A percentile compares a stretch with the other conserved stretches of the same genome.
phyloP scores from a whole-genome alignment of 768 basidiomycete species.

The Mrakia hoshinonis region DNA sequence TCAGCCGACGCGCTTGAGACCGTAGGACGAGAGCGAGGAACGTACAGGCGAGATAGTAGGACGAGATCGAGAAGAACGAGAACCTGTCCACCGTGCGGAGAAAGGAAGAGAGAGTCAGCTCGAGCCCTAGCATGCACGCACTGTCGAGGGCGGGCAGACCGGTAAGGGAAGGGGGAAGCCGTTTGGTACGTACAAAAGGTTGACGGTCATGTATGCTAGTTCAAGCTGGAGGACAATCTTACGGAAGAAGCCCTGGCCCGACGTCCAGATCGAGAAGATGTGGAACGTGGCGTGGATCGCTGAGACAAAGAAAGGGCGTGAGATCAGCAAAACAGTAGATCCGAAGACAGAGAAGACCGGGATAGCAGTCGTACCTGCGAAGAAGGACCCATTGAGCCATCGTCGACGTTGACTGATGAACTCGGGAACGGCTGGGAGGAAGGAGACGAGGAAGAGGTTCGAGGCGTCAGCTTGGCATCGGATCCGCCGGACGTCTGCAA shows the following conservation, averaged over 20 bases:
- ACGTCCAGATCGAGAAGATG: slow-evolving; percentile 10
- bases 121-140: neutral
- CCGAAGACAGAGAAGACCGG: too few relatives aligned
- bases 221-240: slow-evolving; percentile 12
- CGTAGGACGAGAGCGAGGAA: neutral
- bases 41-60: slow-evolving; percentile 37
- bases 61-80: slow-evolving; percentile 54
- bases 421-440: slow-evolving; percentile 83
- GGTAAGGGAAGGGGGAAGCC: too few relatives aligned
- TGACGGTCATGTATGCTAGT: slow-evolving; percentile 7
- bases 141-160: too few relatives aligned
- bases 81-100: slow-evolving; percentile 19
- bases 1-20: neutral
- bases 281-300: slow-evolving; percentile 51
- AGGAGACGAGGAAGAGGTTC: slow-evolving; percentile 51
- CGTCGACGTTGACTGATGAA: slow-evolving; percentile 87
- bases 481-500: neutral
- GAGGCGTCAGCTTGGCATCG: slow-evolving; percentile 6
- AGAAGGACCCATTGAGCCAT: slow-evolving; percentile 94
- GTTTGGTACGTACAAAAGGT: too few relatives aligned
- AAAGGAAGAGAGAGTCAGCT: neutral
- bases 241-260: neutral
- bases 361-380: slow-evolving; percentile 41
- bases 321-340: too few relatives aligned
- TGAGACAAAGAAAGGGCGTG: slow-evolving; percentile 36